Base-by-base conservation (phyloP, 352 stramenopile species). In the Pilasporangium apinafurcum region DNA sequence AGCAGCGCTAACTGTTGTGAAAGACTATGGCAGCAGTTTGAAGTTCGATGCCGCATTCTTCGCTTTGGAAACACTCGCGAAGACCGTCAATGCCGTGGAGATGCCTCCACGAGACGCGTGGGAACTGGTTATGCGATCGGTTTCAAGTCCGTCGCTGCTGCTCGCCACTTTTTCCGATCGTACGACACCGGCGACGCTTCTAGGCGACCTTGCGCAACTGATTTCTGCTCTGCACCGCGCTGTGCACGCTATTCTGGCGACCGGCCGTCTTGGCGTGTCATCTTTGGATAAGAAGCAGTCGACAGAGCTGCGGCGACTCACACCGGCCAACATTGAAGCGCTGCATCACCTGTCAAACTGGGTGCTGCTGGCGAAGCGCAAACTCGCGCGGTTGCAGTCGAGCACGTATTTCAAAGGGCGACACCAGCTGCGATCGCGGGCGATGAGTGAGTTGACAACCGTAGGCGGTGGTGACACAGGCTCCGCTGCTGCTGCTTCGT, bases 331-430 rank as follows among this genome's bases (percentile, higher is more conserved):
- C 43, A 39, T 92, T n/a, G 80, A 92, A 33, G 63, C 66, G 28
- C 53, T 90, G 20, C 64, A 80, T 12, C 72, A 91, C 51, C 55
- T 95, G 20, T 72, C 73, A 14, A 89, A 89, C 42, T 92, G 80
- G 80, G 73, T 90, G 12, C 44, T 90, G 18, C 51, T 92, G 8
- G 77, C 75, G 14, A 86, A 86, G 40, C 77, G 77, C 28, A 85
- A 88, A 51, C 59, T 83, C 30, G 63, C 65, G 29, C 68, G 69
- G 13, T 59, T 89, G 16, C 60, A 84, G 42, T 52, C 62, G 18
- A 68, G 59, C 4, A 61, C 51, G 9, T 48, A 66, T 33, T 33
- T 63, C 42, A 39, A 69, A 25, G 51, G 56, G 31, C n/a, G 40
- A 7, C 44, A 39, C 16, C 64, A 60, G 24, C 33, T 53, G 25